Conservation (phyloP, 768 basidiomycete species). For the Rhodocollybia butyracea region DNA sequence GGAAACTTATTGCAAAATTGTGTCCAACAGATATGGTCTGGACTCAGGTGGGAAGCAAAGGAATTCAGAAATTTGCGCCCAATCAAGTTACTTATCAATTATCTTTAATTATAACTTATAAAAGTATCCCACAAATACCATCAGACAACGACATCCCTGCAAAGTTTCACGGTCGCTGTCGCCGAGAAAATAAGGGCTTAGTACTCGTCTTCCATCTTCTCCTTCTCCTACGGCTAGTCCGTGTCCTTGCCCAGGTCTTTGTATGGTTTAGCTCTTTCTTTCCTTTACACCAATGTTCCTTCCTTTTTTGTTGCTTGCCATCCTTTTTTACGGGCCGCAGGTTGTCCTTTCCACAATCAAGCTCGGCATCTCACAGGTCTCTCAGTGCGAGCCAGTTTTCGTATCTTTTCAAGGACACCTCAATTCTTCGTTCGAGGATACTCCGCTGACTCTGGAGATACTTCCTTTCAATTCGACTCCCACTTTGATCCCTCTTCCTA, state of each 20-base stretch:
- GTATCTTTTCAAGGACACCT: constrained; percentile 41
- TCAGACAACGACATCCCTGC: too few species aligned
- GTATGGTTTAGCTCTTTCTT: constrained; percentile 18
- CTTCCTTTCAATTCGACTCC: constrained; percentile 53
- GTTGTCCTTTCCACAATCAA: constrained; percentile 33
- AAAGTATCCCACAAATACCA: too few species aligned
- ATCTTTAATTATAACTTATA: too few species aligned
- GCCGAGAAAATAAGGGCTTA: constrained; percentile 1
- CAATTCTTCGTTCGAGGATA: constrained; percentile 23
- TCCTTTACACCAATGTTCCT: constrained; percentile 22
- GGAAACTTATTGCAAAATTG: too few species aligned
- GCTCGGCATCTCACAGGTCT: constrained; percentile 39
- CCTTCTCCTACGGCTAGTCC: constrained; percentile 30
- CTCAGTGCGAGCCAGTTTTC: constrained; percentile 51
- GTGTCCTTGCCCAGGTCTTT: constrained; percentile 21
- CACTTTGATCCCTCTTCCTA: constrained; percentile 42
- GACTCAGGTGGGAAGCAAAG: too few species aligned
- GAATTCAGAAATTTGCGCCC: too few species aligned
- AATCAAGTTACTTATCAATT: too few species aligned
- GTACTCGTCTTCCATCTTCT: constrained; percentile 22
- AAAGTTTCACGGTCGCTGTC: constrained; percentile 12
- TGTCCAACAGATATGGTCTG: too few species aligned
- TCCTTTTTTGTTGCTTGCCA: constrained; percentile 26
- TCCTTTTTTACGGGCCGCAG: constrained; percentile 36
- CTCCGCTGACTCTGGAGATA: constrained; percentile 46